Evolutionary conservation across 257 asterid genomes (phyloP).

Genomic region (Przewalskia tangutica): DNA sequence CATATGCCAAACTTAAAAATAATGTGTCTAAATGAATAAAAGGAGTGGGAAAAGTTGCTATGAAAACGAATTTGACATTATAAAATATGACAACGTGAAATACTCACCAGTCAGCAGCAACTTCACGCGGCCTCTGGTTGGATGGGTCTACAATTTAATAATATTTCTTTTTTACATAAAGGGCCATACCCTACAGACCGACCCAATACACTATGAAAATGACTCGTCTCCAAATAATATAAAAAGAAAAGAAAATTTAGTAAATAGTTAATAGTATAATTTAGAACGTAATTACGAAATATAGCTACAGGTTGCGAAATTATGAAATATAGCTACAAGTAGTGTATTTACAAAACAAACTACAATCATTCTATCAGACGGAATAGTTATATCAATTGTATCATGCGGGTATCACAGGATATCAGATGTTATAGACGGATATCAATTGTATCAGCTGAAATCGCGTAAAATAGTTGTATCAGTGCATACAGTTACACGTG

Average conservation of each 20-base stretch:
- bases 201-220: conserved; percentile 25
- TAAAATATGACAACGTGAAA: conserved; percentile 3
- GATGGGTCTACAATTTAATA: conserved; percentile 20
- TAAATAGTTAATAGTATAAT: no score
- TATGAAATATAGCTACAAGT: no score
- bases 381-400: no score
- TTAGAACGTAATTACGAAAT: no score
- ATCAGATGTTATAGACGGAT: no score
- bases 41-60: neutral
- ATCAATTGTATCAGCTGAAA: no score
- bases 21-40: neutral
- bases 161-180: neutral
- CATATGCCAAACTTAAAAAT: neutral
- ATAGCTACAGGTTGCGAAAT: no score
- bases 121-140: conserved; percentile 16
- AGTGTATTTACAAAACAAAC: no score
- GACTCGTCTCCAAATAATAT: conserved; percentile 29
- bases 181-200: conserved; percentile 23
- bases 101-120: conserved; percentile 9
- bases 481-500: no score
- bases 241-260: neutral
- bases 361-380: no score
- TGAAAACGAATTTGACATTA: neutral
- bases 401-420: no score
- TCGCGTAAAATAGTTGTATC: no score